Conservation (phyloP, 345 rosid genomes). For the Eutrema yunnanense region DNA sequence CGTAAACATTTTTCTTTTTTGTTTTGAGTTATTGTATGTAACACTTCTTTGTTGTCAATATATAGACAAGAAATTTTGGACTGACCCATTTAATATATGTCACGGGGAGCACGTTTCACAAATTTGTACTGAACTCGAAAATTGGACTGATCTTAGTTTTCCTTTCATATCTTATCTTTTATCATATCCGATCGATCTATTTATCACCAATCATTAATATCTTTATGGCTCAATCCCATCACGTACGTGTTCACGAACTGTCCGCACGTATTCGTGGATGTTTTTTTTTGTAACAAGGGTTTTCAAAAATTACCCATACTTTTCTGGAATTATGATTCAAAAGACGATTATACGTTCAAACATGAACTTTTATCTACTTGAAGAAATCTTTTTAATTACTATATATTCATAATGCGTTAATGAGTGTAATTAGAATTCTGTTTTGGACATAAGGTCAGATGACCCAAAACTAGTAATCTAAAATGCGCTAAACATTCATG, state of each 20-base stretch:
- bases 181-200: background rate
- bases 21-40: background rate
- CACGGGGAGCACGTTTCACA: background rate
- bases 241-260: background rate
- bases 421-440: no score
- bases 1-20: background rate
- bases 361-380: background rate
- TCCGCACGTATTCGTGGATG: background rate
- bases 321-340: background rate
- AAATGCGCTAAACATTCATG: no score
- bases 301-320: background rate
- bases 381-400: background rate
- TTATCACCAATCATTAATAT: background rate
- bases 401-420: background rate
- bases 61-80: background rate
- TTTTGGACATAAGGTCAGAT: no score
- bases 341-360: background rate
- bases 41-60: background rate
- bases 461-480: no score
- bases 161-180: background rate
- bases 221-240: background rate
- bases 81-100: background rate
- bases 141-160: background rate
- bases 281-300: background rate
- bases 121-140: background rate